phyloP scores from a whole-genome alignment of 2,329 filamentous ascomycete species.

The Lecanoromycetidae sp. region DNA sequence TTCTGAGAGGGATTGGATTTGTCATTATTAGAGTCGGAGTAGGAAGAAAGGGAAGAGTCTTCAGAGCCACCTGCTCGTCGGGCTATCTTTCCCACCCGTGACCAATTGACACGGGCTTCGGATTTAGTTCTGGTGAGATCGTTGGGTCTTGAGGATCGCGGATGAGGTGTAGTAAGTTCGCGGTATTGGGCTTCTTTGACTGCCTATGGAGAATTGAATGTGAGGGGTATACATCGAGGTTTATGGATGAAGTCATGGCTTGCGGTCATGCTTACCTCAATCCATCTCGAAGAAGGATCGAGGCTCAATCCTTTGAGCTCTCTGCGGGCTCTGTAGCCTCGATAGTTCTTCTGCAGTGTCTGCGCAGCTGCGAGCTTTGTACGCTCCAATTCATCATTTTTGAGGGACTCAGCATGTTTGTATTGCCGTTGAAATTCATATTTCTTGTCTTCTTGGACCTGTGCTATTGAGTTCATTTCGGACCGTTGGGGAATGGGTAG shows the following conservation, averaged over 20 bases:
- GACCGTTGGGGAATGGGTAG: neutral
- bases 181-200: conserved; percentile 46
- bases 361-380: conserved; percentile 9
- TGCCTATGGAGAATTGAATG: conserved; percentile 29
- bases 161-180: conserved; percentile 36
- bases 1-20: conserved; percentile 1
- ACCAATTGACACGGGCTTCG: conserved; percentile 59
- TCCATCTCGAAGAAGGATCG: conserved; percentile 59
- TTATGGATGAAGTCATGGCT: conserved; percentile 24
- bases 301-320: conserved; percentile 58
- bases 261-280: conserved; percentile 31
- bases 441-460: conserved; percentile 12
- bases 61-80: conserved; percentile 61
- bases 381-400: neutral
- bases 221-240: too few relatives aligned
- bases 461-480: conserved; percentile 13
- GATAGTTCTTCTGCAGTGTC: conserved; percentile 52
- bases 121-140: conserved; percentile 21
- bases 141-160: conserved; percentile 18
- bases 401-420: neutral
- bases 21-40: conserved; percentile 10
- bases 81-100: conserved; percentile 58
- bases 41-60: conserved; percentile 21
- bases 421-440: conserved; percentile 11
- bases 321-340: conserved; percentile 61